Base-by-base conservation (phyloP, 2,329 filamentous ascomycete genomes). In the Fusarium sp. region DNA sequence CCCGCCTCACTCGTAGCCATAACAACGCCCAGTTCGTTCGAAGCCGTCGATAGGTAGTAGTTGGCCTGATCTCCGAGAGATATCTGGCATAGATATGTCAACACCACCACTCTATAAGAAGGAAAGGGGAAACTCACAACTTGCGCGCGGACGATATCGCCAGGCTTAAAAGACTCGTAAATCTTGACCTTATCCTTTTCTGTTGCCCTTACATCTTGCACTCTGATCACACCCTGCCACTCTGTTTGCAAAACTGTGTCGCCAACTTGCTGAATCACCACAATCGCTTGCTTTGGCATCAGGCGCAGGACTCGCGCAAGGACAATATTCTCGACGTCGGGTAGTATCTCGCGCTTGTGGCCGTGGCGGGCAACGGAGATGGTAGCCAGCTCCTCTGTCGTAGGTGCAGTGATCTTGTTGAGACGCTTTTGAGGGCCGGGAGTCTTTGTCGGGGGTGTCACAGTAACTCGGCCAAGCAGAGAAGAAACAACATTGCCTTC, bases 181-280 rank as follows among this genome's bases (percentile, higher is more conserved):
- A 98, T 93, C 81, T 93, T 94, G 48, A 98, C 94, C 77, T 94
- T 94, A 81, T 98, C 96, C 84, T 98, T 98, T 85, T 99, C 96
- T 24, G 96, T 98, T 7, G 95, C 94, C 63, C 96, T 89, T 39
- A 99, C 94, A 80, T 99, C 96, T 84, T 98, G 96, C 72, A 92
- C 90, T 24, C 95, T 89, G 69, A 98, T 95, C 70, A 97, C 85
- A 9, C 93, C 95, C 83, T 94, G 92, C 89, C 95, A 97, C 76
- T 95, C 92, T 57, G 94, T 93, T 75, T 93, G 89, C 70, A 93
- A 86, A 45, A 93, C 91, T 17, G 88, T 89, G 78, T 91, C 87
- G 65, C 93, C 90, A 32, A 98, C 92, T 67, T 96, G 92, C 68
- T 98, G 88, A 76, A 98, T 98, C 28, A 93, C 92, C 61, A 97